Evolutionary conservation across 2,329 filamentous ascomycete species (phyloP).

Genomic region (Xylaria sp.): DNA sequence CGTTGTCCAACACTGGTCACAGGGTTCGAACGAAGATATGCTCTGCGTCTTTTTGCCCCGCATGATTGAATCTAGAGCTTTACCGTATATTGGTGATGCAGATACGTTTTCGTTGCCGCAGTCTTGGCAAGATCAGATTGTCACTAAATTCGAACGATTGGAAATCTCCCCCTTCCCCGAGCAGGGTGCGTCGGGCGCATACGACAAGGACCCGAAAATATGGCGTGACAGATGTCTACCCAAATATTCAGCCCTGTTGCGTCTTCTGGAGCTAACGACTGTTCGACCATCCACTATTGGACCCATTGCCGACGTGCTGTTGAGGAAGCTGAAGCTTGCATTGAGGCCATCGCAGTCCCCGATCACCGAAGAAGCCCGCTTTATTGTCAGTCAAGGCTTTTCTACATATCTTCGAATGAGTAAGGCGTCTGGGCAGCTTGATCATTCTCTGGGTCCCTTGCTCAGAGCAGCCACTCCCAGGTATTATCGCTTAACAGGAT

Average conservation of each 20-base stretch:
- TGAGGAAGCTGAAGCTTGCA: slow-evolving; percentile 73
- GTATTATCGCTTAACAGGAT: slow-evolving; percentile 74
- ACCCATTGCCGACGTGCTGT: slow-evolving; percentile 72
- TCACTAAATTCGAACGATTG: slow-evolving; percentile 73
- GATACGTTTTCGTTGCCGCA: slow-evolving; percentile 69
- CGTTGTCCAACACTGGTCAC: slow-evolving; percentile 77
- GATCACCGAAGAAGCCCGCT: slow-evolving; percentile 72
- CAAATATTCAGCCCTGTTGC: slow-evolving; percentile 74
- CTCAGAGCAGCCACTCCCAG: slow-evolving; percentile 73
- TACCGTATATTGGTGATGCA: slow-evolving; percentile 64
- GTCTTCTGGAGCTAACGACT: slow-evolving; percentile 69
- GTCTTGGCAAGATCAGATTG: slow-evolving; percentile 78
- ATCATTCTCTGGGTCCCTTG: slow-evolving; percentile 70
- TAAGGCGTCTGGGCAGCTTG: slow-evolving; percentile 66
- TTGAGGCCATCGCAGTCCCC: slow-evolving; percentile 69
- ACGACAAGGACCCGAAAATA: slow-evolving; percentile 69
- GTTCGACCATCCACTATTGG: slow-evolving; percentile 75
- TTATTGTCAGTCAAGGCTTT: slow-evolving; percentile 81
- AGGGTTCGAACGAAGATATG: slow-evolving; percentile 71
- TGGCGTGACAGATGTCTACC: slow-evolving; percentile 73
- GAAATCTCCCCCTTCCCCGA: slow-evolving; percentile 74
- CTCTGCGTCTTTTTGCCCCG: slow-evolving; percentile 75
- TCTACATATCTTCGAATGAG: slow-evolving; percentile 76
- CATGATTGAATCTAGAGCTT: slow-evolving; percentile 66
- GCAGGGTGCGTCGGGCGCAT: slow-evolving; percentile 60